Conservation (phyloP, 179 eudicot species). For the Patellifolia procumbens region DNA sequence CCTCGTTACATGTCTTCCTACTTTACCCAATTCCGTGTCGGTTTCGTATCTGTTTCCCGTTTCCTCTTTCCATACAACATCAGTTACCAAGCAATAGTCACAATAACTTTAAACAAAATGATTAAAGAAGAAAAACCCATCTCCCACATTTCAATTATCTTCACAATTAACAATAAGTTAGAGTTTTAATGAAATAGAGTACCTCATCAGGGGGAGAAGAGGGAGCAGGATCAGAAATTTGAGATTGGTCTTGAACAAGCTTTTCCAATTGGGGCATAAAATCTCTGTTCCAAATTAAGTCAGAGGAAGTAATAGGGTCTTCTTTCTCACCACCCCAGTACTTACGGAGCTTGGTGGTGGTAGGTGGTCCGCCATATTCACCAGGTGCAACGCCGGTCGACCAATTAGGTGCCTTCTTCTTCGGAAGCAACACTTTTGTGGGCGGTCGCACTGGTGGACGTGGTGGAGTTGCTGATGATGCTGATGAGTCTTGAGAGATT, state of each 20-base stretch:
- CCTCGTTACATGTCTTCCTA: too few species aligned
- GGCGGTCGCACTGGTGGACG: too few species aligned
- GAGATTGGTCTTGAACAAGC: slow-evolving; percentile 44
- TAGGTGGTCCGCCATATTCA: slow-evolving; percentile 89
- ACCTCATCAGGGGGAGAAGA: slow-evolving; percentile 45
- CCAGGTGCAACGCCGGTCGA: slow-evolving; percentile 81
- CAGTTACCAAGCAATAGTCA: slow-evolving; percentile 12
- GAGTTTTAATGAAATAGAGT: too few species aligned
- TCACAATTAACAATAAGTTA: too few species aligned
- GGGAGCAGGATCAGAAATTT: background rate
- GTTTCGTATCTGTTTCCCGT: too few species aligned
- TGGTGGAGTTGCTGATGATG: slow-evolving; percentile 12
- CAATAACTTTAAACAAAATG: background rate
- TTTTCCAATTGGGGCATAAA: slow-evolving; percentile 72
- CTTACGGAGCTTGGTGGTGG: slow-evolving; percentile 76
- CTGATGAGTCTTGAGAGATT: slow-evolving; percentile 39
- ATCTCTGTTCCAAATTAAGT: slow-evolving; percentile 80
- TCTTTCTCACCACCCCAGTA: slow-evolving; percentile 81
- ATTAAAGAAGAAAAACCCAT: background rate
- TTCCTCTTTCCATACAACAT: too few species aligned
- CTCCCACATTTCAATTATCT: slow-evolving; percentile 6
- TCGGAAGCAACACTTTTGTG: slow-evolving; percentile 75
- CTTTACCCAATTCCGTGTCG: too few species aligned
- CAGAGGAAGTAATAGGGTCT: slow-evolving; percentile 78
- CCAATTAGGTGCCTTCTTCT: slow-evolving; percentile 85